Evolutionary conservation across 2,329 filamentous ascomycete species (phyloP).

Genomic region (Neonectria coccinea): DNA sequence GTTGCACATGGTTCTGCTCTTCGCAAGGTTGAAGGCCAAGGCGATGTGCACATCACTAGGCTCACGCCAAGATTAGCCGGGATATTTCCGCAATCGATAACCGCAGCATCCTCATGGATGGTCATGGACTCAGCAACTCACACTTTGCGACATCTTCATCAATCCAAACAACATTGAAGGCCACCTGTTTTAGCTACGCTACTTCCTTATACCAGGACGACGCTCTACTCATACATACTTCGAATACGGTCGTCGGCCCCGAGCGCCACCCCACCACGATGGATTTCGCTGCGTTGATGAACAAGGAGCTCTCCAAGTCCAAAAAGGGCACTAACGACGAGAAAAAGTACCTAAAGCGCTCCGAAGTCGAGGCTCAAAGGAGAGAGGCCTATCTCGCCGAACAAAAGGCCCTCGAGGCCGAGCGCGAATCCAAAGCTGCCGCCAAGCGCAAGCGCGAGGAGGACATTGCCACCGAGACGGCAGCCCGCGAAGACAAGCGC

Average conservation of each 20-base stretch:
- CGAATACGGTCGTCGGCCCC: not conserved
- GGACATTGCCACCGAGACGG: slow-evolving; percentile 78
- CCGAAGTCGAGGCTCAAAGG: slow-evolving; percentile 86
- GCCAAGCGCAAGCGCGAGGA: slow-evolving; percentile 93
- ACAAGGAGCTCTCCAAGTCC: slow-evolving; percentile 88
- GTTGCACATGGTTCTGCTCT: slow-evolving; percentile 8
- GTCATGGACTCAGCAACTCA: slow-evolving; percentile 12
- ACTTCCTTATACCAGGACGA: not conserved
- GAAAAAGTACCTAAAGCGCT: slow-evolving; percentile 86
- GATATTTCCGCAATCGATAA: slow-evolving; percentile 43
- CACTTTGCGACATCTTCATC: slow-evolving; percentile 30
- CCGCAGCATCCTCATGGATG: slow-evolving; percentile 9
- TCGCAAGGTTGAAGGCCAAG: slow-evolving; percentile 16
- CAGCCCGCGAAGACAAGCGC: slow-evolving; percentile 83
- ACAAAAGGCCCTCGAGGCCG: slow-evolving; percentile 78
- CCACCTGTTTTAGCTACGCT: not conserved
- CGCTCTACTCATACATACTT: not conserved
- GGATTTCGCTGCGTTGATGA: slow-evolving; percentile 97
- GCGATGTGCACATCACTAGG: slow-evolving; percentile 1
- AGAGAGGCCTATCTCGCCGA: slow-evolving; percentile 84
- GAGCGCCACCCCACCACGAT: slow-evolving; percentile 62
- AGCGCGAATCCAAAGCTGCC: slow-evolving; percentile 75
- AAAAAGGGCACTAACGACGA: slow-evolving; percentile 63
- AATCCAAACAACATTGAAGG: not conserved
- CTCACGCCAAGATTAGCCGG: slow-evolving; percentile 34